Percentiles rank a stretch among this genome's conserved stretches.
Evolutionary conservation across 768 basidiomycete genomes (phyloP).

Genomic region (Rhizopogon sp.): DNA sequence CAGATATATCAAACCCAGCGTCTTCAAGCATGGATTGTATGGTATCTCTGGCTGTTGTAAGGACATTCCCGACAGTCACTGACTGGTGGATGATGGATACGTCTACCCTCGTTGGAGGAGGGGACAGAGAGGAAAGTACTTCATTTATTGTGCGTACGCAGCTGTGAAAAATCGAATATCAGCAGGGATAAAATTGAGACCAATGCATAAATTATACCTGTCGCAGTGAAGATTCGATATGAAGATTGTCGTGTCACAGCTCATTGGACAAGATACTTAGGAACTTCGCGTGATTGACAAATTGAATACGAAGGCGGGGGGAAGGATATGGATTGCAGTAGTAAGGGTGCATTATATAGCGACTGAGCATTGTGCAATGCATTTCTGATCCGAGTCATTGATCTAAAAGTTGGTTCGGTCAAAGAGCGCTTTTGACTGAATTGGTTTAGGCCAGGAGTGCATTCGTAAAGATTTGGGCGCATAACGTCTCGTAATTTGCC

Average conservation of each 20-base stretch:
- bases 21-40: slow-evolving; percentile 36
- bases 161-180: slow-evolving; percentile 19
- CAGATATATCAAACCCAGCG: slow-evolving; percentile 42
- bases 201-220: slow-evolving; percentile 28
- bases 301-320: no score
- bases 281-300: no score
- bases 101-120: slow-evolving; percentile 16
- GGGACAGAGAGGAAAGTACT: slow-evolving; percentile 31
- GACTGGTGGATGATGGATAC: slow-evolving; percentile 38
- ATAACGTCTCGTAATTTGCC: no score
- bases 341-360: no score
- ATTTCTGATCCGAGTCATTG: no score
- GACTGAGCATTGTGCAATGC: no score
- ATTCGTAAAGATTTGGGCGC: no score
- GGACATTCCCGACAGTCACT: slow-evolving; percentile 36
- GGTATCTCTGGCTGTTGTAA: slow-evolving; percentile 18
- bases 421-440: no score
- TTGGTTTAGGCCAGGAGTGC: no score
- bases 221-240: slow-evolving; percentile 48
- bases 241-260: slow-evolving; percentile 25
- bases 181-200: neutral
- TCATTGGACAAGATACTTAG: slow-evolving; percentile 1
- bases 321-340: no score
- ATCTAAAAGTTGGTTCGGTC: no score
- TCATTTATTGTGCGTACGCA: slow-evolving; percentile 44